Conservation (phyloP, 805 yeast genomes). For the Babjeviella inositovora region DNA sequence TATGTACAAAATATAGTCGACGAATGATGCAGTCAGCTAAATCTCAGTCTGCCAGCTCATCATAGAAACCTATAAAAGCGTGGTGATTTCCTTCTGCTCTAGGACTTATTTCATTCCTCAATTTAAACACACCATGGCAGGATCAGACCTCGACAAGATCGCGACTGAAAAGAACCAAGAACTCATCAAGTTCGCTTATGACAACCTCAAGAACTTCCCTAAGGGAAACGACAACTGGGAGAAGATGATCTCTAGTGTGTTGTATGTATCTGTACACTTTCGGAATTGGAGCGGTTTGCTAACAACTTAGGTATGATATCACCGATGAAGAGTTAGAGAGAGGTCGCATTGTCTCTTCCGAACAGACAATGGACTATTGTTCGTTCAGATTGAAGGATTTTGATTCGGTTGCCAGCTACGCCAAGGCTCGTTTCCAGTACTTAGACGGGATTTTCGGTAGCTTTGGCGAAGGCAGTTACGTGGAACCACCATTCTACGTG, state of each 20-base stretch:
- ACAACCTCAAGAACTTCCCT: slow-evolving; percentile 19
- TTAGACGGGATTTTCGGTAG: slow-evolving; percentile 30
- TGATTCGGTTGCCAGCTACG: slow-evolving; percentile 10
- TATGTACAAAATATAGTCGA: no score
- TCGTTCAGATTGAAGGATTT: slow-evolving; percentile 14
- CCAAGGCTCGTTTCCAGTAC: slow-evolving; percentile 17
- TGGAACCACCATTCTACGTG: slow-evolving; percentile 45
- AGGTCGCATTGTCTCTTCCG: slow-evolving; percentile 14
- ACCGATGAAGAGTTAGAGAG: slow-evolving; percentile 9
- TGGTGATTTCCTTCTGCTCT: no score
- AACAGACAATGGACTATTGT: slow-evolving; percentile 15
- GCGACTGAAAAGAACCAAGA: slow-evolving; percentile 12
- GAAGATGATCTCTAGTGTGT: slow-evolving; percentile 35
- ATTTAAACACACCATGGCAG: no score
- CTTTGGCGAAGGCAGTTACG: slow-evolving; percentile 16
- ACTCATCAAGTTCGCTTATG: slow-evolving; percentile 16
- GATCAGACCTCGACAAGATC: no score
- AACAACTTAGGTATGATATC: no score
- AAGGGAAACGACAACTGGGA: slow-evolving; percentile 23
- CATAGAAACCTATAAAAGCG: no score
- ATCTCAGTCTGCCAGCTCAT: no score
- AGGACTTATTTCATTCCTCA: no score
- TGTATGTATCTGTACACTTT: slow-evolving; percentile 19
- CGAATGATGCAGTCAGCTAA: no score
- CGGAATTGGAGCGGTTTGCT: no score